Percentiles rank a stretch among this genome's conserved stretches.
Evolutionary conservation across 495 filamentous ascomycete species (phyloP).

Genomic region (Aspergillus incahuasiensis): DNA sequence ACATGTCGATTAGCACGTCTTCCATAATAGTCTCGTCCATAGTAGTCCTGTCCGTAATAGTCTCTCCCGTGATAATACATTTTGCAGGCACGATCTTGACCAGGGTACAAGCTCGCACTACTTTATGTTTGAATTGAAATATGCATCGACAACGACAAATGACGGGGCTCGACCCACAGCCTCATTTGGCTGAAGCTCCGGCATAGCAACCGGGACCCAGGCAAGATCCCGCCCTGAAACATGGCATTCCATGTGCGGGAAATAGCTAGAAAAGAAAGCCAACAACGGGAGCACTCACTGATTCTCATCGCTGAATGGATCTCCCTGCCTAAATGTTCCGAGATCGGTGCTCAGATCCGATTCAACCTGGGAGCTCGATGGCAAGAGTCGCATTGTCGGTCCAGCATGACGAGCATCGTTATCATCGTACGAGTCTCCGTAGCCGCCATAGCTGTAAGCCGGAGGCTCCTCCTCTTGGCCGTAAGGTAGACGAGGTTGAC

Average conservation of each 20-base stretch:
- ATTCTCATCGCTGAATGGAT: conserved; percentile 18
- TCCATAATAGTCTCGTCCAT: not conserved
- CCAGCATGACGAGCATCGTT: conserved; percentile 22
- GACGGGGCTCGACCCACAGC: not conserved
- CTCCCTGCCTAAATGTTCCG: conserved; percentile 18
- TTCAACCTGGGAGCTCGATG: conserved; percentile 44
- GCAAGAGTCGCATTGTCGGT: conserved; percentile 58
- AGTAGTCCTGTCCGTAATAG: too few species aligned
- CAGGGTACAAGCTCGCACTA: not conserved
- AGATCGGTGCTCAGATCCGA: conserved; percentile 21
- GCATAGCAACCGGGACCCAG: conserved; percentile 5
- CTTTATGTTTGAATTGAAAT: not conserved
- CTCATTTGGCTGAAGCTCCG: not conserved
- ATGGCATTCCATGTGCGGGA: conserved; percentile 14
- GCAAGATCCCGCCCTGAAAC: conserved; percentile 9
- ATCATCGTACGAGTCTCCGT: conserved; percentile 22
- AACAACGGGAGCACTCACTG: conserved; percentile 12
- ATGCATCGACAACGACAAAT: not conserved
- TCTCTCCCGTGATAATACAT: not conserved
- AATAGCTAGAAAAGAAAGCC: not conserved
- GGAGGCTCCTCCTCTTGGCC: conserved; percentile 41
- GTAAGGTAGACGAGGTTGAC: conserved; percentile 17
- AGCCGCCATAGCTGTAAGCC: conserved; percentile 32
- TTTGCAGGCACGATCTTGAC: not conserved
- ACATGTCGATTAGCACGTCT: conserved; percentile 25